Evolutionary conservation across 176 grass and related monocot species (phyloP), one percentile per base, ranked within the genome.

Genomic region (Thinopyrum elongatum): DNA sequence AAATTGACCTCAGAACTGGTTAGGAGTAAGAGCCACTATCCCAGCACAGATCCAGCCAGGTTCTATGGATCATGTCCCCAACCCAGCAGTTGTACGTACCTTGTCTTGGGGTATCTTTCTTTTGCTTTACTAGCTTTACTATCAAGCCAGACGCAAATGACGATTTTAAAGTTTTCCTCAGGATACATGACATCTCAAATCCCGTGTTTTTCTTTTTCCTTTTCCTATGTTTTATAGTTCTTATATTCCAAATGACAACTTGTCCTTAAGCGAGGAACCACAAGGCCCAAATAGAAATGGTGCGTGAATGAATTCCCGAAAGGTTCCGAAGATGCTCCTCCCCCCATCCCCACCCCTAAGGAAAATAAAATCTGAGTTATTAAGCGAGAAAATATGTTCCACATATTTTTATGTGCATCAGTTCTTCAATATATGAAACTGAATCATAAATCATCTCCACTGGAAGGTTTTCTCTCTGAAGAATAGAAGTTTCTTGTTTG

Each of bases 271-370:
- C 41, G 65, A 78, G 25, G 65, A 71, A 65, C 71, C 39, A 75
- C 17, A 12, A 4, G 38, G 8, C 70, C 47, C 77, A 81, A 63
- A 81, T 49, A 33, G 6, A 47, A 74, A 47, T 46, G 26, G 28
- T 46, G 51, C 27, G 61, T 85, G 46, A 81, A 16, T 89, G 53
- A 57, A 57, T 19, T 85, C 4, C 44, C 46, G 60, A 81, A 76
- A 85, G 44, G 22, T 76, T 80, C 25, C 23, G 77, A 85, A 60
- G 61, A 81, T 74, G 39, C 65, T 55, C 23, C 42, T 22, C 6
- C 55, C 14, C 55, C 21, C 21, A 58, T 22, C 55, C 55, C 55
- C 55, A 21, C 7, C 17, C 6, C 55, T 58, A 58, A 58, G 21
- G 7, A 58, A 58, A 58, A 58, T 58, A 23, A 59, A 63, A 85